Percentiles rank a stretch among this genome's conserved stretches.
These are phyloP conservation scores for Celoporthe dispersa DNA, from an alignment of 2,329 filamentous ascomycete species.

Conservation along the genomic window DNA sequence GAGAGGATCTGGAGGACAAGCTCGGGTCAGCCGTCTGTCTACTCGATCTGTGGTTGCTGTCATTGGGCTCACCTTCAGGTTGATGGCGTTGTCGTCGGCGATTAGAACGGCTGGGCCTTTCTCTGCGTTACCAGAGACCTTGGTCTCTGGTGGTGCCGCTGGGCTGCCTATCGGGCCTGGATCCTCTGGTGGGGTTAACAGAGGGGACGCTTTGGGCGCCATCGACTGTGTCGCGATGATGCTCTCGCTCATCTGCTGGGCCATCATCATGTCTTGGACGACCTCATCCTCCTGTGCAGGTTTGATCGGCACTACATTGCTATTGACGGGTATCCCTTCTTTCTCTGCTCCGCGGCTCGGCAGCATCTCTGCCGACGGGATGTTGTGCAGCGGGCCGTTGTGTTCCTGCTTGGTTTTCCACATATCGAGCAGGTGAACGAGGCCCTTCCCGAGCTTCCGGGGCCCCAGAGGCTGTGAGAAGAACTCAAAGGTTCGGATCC, in stretches of 20 bases:
- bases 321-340: neutral
- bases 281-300: neutral
- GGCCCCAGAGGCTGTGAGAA: conserved; percentile 46
- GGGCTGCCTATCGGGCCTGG: conserved; percentile 14
- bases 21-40: neutral
- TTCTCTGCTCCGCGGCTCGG: neutral
- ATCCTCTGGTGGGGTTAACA: conserved; percentile 21
- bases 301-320: neutral
- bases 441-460: conserved; percentile 42
- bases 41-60: too few species aligned
- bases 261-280: conserved; percentile 7
- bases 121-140: neutral
- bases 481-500: conserved; percentile 40
- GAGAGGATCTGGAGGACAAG: conserved; percentile 35
- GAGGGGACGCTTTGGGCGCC: neutral
- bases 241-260: conserved; percentile 1
- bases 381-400: neutral
- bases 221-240: conserved; percentile 1
- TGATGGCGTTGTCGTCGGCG: conserved; percentile 49
- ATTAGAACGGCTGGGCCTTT: conserved; percentile 37
- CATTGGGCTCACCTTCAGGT: conserved; percentile 35
- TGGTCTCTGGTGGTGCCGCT: neutral
- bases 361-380: neutral
- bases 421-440: conserved; percentile 32
- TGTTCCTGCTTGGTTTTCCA: conserved; percentile 25